These are phyloP conservation scores for Ogataea pilisensis DNA, from an alignment of 805 yeast genomes.

Conservation along the genomic window DNA sequence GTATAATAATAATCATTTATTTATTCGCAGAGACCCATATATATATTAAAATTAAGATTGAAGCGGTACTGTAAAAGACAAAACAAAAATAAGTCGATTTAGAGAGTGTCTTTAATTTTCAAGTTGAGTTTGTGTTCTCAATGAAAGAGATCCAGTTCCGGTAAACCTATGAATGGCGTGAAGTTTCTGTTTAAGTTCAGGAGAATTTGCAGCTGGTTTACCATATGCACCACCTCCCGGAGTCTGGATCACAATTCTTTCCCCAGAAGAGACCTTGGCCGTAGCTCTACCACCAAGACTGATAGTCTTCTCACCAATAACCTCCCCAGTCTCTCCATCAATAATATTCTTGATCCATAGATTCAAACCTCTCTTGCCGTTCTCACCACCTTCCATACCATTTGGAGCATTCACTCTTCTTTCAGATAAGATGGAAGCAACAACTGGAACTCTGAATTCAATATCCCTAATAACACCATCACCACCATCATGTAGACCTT, in stretches of 20 bases:
- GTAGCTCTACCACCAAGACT: conserved; percentile 73
- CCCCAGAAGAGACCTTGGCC: conserved; percentile 54
- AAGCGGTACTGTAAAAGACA: too few species aligned
- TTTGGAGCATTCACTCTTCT: conserved; percentile 82
- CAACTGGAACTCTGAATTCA: conserved; percentile 68
- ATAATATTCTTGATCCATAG: conserved; percentile 38
- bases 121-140: conserved; percentile 29
- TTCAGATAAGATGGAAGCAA: conserved; percentile 80
- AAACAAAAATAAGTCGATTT: too few species aligned
- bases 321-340: conserved; percentile 26
- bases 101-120: conserved; percentile 28
- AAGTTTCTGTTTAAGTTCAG: conserved; percentile 6
- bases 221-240: conserved; percentile 93
- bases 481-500: conserved; percentile 72
- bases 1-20: too few species aligned
- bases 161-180: conserved; percentile 12
- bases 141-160: conserved; percentile 31
- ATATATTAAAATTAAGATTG: too few species aligned
- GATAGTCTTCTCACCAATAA: conserved; percentile 33
- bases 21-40: too few species aligned
- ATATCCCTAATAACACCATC: conserved; percentile 83
- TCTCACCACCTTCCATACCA: conserved; percentile 79
- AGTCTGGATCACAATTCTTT: conserved; percentile 60
- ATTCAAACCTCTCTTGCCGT: conserved; percentile 71
- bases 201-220: conserved; percentile 5